Percentiles rank a stretch among this genome's conserved stretches.
These are phyloP conservation scores for Pachysandra terminalis DNA, from an alignment of 164 flowering plant genomes.

Conservation along the genomic window DNA sequence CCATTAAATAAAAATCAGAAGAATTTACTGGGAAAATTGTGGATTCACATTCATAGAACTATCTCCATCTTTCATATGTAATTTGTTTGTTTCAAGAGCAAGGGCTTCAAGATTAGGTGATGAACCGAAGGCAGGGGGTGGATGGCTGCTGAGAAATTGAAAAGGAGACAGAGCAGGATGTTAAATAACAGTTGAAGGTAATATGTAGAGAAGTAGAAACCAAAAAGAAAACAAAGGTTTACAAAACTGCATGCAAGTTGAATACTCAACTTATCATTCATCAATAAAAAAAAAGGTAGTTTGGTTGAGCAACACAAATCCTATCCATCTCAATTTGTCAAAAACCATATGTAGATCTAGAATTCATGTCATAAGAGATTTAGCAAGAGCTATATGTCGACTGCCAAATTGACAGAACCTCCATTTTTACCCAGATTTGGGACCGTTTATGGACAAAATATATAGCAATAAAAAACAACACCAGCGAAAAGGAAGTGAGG, in stretches of 20 bases:
- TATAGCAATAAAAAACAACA: too few relatives aligned
- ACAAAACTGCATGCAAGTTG: background rate
- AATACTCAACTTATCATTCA: too few relatives aligned
- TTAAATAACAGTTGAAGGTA: background rate
- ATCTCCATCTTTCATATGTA: conserved; percentile 46
- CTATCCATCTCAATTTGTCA: too few relatives aligned
- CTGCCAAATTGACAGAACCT: too few relatives aligned
- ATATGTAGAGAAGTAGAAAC: background rate
- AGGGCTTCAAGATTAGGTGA: conserved; percentile 74
- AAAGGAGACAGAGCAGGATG: conserved; percentile 9
- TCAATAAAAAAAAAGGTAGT: too few relatives aligned
- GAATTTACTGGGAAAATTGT: conserved; percentile 44
- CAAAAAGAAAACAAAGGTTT: background rate
- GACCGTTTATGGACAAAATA: too few relatives aligned
- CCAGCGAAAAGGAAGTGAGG: background rate
- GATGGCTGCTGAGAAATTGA: conserved; percentile 49
- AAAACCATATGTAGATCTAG: too few relatives aligned
- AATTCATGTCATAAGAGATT: too few relatives aligned
- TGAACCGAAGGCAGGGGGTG: conserved; percentile 86
- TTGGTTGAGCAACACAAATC: too few relatives aligned
- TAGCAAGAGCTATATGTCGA: too few relatives aligned
- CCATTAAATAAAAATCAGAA: conserved; percentile 6
- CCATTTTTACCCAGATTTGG: too few relatives aligned
- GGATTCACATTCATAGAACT: conserved; percentile 50
- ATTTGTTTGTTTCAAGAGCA: conserved; percentile 46